A percentile compares a stretch with the other conserved stretches of the same genome.
phyloP scores from a whole-genome alignment of 148 eudicot species.

The Tetragonia tetragonoides region DNA sequence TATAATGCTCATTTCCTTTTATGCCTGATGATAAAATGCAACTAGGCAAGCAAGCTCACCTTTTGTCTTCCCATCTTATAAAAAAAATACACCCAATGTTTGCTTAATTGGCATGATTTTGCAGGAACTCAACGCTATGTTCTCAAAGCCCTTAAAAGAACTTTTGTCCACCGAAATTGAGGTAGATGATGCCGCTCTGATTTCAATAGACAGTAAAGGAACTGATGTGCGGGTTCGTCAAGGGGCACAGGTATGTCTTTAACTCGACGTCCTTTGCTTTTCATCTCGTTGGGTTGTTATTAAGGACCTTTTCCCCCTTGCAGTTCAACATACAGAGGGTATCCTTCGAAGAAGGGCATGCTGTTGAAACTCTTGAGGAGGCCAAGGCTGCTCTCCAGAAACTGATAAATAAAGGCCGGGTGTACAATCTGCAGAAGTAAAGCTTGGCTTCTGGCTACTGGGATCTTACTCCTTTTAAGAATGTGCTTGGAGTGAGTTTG shows the following conservation, averaged over 20 bases:
- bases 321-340: conserved; percentile 95
- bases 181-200: conserved; percentile 93
- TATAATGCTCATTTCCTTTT: conserved; percentile 17
- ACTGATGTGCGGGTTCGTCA: conserved; percentile 92
- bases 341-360: conserved; percentile 69
- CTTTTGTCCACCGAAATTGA: conserved; percentile 69
- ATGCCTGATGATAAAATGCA: neutral
- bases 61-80: too few relatives aligned
- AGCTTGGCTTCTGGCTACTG: neutral
- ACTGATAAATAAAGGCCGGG: conserved; percentile 55
- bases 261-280: neutral
- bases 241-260: conserved; percentile 78
- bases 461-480: neutral
- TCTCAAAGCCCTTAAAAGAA: conserved; percentile 88
- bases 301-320: neutral
- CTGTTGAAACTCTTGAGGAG: conserved; percentile 86
- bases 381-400: conserved; percentile 84
- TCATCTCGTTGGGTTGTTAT: neutral
- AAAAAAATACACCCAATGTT: neutral
- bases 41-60: neutral
- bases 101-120: neutral
- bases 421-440: conserved; percentile 61
- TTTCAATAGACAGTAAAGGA: conserved; percentile 95
- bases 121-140: conserved; percentile 87
- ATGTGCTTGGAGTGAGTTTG: conserved; percentile 1